Evolutionary conservation across 108 stramenopile genomes (phyloP).

Genomic region (Nitzschia palea): DNA sequence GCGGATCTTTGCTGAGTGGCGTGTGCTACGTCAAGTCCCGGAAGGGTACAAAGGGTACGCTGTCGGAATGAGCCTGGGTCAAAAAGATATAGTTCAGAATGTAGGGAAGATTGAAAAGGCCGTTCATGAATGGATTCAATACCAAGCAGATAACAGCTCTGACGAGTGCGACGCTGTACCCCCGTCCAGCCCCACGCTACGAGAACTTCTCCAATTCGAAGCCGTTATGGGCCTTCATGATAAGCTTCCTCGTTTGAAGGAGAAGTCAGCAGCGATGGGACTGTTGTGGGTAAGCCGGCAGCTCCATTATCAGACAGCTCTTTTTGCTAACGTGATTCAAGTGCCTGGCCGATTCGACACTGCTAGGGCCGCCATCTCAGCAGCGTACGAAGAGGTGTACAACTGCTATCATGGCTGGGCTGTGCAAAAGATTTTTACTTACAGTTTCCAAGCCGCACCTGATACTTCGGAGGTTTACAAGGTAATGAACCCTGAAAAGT

Average conservation of each 20-base stretch:
- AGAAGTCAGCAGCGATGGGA: conserved; percentile 62
- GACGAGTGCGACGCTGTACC: not conserved
- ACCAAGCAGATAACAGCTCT: not conserved
- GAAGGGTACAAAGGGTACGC: conserved; percentile 71
- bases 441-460: conserved; percentile 71
- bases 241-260: conserved; percentile 61
- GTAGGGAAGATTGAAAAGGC: conserved; percentile 72
- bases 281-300: conserved; percentile 72
- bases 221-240: conserved; percentile 40
- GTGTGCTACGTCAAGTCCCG: conserved; percentile 74
- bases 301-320: conserved; percentile 56
- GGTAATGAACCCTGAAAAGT: conserved; percentile 52
- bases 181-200: conserved; percentile 46
- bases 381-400: conserved; percentile 67
- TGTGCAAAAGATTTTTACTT: conserved; percentile 70
- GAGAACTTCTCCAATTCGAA: conserved; percentile 57
- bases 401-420: conserved; percentile 70
- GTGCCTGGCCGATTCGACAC: conserved; percentile 45
- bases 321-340: conserved; percentile 57
- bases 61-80: conserved; percentile 71
- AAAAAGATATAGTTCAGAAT: conserved; percentile 78
- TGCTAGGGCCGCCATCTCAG: conserved; percentile 43
- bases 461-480: conserved; percentile 47
- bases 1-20: conserved; percentile 74
- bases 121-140: conserved; percentile 47